phyloP scores from a whole-genome alignment of 371 early-diverging fungal species.

The Zychaea mexicana region DNA sequence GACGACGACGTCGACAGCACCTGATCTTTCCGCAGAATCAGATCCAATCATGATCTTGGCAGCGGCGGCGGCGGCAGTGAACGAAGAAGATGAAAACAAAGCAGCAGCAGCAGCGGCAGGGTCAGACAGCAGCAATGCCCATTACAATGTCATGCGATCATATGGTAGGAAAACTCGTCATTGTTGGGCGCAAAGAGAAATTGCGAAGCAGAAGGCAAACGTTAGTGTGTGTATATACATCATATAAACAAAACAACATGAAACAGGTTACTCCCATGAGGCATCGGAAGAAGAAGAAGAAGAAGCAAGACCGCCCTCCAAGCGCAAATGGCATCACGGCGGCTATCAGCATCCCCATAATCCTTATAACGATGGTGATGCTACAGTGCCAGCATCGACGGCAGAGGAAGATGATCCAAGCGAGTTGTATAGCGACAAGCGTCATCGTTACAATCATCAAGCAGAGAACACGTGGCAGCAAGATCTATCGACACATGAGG shows the following conservation, averaged over 20 bases:
- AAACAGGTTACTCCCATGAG: background rate
- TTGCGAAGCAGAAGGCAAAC: background rate
- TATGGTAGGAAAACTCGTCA: background rate
- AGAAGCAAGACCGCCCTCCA: background rate
- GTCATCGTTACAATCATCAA: conserved; percentile 5
- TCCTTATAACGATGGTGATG: background rate
- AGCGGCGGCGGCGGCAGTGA: conserved; percentile 48
- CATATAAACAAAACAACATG: background rate
- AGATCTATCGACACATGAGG: conserved; percentile 5
- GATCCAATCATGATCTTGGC: conserved; percentile 49
- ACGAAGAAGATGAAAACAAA: conserved; percentile 21
- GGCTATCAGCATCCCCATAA: background rate
- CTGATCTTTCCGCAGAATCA: conserved; percentile 10
- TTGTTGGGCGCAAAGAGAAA: background rate
- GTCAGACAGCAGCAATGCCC: background rate
- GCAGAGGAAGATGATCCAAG: conserved; percentile 1
- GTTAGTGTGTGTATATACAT: background rate
- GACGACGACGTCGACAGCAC: no score
- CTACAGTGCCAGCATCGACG: background rate
- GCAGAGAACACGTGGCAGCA: conserved; percentile 10
- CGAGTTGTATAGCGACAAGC: conserved; percentile 3
- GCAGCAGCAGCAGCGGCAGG: background rate
- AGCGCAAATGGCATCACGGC: conserved; percentile 18
- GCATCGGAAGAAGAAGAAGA: background rate
- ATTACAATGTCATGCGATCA: conserved; percentile 1